phyloP scores from a whole-genome alignment of 768 basidiomycete species.

The Auricularia cornea region DNA sequence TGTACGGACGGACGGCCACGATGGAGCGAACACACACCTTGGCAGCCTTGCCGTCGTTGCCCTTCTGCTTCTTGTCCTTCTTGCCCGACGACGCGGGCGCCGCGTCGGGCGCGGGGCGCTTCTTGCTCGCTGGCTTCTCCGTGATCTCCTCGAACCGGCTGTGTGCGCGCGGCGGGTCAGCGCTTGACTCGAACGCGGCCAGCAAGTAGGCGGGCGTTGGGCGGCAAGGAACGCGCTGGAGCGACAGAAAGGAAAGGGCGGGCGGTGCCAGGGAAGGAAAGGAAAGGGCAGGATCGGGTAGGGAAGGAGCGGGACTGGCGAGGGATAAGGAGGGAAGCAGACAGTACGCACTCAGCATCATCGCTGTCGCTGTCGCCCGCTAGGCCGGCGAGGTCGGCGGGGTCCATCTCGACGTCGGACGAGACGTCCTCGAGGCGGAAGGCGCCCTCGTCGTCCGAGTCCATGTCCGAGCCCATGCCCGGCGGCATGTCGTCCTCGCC shows the following conservation, averaged over 20 bases:
- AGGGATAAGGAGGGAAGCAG: conserved; percentile 13
- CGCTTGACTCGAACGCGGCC: no score
- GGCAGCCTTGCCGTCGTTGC: conserved; percentile 39
- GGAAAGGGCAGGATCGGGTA: conserved; percentile 1
- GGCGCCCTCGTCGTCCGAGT: conserved; percentile 43
- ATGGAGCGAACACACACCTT: no score
- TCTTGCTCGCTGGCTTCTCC: conserved; percentile 34
- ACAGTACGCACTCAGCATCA: conserved; percentile 25
- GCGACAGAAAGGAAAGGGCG: no score
- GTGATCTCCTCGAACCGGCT: conserved; percentile 72
- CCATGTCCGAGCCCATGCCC: conserved; percentile 33
- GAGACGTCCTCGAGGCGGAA: conserved; percentile 68
- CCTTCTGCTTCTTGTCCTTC: conserved; percentile 66
- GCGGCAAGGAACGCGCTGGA: no score
- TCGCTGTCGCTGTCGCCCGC: conserved; percentile 36
- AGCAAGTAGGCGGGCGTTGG: no score
- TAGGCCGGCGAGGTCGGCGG: conserved; percentile 37
- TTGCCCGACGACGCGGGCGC: conserved; percentile 53
- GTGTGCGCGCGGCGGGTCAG: conserved; percentile 1
- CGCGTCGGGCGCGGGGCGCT: conserved; percentile 60
- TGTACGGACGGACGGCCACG: no score
- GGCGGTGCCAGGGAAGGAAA: neutral
- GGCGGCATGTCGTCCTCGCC: conserved; percentile 39
- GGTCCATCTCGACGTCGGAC: conserved; percentile 74
- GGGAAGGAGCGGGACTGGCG: no score